phyloP scores from a whole-genome alignment of 805 yeast species.

The Grigorovia transvaalensis region DNA sequence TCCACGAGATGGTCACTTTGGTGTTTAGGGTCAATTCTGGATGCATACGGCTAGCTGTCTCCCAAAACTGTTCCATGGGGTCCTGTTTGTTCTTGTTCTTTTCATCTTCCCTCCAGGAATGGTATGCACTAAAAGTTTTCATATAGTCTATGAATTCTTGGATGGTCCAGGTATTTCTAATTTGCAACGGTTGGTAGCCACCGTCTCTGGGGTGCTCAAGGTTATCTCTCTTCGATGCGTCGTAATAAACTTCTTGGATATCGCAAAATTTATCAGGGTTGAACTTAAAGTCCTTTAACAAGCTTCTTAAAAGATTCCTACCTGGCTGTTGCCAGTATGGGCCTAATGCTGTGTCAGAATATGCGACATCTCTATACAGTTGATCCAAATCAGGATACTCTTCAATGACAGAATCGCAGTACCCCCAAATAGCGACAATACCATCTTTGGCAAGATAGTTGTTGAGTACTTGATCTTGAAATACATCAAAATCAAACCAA shows the following conservation, averaged over 20 bases:
- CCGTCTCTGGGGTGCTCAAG: conserved; percentile 1
- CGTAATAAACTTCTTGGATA: conserved; percentile 25
- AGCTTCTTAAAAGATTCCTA: conserved; percentile 39
- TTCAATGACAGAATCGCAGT: conserved; percentile 57
- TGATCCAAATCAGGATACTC: conserved; percentile 45
- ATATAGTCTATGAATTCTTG: conserved; percentile 42
- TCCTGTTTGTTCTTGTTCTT: conserved; percentile 29
- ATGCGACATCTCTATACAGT: conserved; percentile 41
- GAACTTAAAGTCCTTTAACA: conserved; percentile 23
- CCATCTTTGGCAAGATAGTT: conserved; percentile 50
- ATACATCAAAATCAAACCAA: conserved; percentile 57
- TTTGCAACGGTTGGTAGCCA: conserved; percentile 24
- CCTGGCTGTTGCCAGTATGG: conserved; percentile 83
- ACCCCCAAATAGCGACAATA: conserved; percentile 69
- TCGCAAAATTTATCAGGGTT: conserved; percentile 32
- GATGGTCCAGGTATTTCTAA: conserved; percentile 34
- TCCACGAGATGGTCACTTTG: conserved; percentile 17
- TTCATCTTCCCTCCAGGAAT: conserved; percentile 37
- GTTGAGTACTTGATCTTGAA: conserved; percentile 40
- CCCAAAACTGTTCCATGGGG: conserved; percentile 41
- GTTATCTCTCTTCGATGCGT: conserved; percentile 2
- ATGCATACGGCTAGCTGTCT: conserved; percentile 29
- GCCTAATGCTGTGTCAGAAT: conserved; percentile 42
- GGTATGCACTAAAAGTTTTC: conserved; percentile 63
- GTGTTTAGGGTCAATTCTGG: conserved; percentile 11